A percentile compares a stretch with the other conserved stretches of the same genome.
Evolutionary conservation across 2,329 filamentous ascomycete genomes (phyloP).

Genomic region (Cladorrhinum sp.): DNA sequence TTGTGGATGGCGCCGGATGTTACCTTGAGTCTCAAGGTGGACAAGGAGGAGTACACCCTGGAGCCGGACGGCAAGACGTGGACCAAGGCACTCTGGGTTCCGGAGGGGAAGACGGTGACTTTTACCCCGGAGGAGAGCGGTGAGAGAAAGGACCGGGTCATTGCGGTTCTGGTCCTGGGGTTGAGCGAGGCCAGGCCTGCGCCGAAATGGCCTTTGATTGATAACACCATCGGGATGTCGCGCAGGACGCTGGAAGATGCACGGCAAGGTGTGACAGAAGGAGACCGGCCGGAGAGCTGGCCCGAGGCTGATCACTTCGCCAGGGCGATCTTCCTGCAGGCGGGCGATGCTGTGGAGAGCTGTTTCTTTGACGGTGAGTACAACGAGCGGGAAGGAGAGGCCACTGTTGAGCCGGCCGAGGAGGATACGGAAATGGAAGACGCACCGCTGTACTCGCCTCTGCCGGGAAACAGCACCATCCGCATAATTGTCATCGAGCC

Average conservation of each 20-base stretch:
- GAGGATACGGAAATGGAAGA: not conserved
- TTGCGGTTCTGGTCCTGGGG: slow-evolving; percentile 18
- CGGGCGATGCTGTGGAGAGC: slow-evolving; percentile 14
- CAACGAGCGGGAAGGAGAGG: not conserved
- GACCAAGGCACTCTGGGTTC: slow-evolving; percentile 19
- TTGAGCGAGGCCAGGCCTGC: slow-evolving; percentile 12
- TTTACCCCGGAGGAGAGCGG: slow-evolving; percentile 11
- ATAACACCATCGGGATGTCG: not conserved
- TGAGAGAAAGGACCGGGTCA: slow-evolving; percentile 7
- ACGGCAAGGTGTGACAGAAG: not conserved
- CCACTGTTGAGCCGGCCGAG: not conserved
- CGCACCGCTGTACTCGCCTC: not conserved
- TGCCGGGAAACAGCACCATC: slow-evolving; percentile 8
- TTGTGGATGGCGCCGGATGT: slow-evolving; percentile 10
- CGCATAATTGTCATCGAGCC: slow-evolving; percentile 9
- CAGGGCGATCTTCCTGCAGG: slow-evolving; percentile 18
- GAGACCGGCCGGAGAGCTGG: slow-evolving; percentile 6
- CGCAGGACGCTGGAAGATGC: not conserved
- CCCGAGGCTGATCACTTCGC: slow-evolving; percentile 16
- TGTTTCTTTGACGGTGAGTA: slow-evolving; percentile 14
- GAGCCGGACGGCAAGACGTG: slow-evolving; percentile 13
- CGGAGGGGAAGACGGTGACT: slow-evolving; percentile 7
- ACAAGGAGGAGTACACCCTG: not conserved
- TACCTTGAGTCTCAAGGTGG: not conserved
- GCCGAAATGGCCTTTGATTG: not conserved